These are phyloP conservation scores for Polymyxa betae DNA, from an alignment of 208 protist genomes.

Conservation along the genomic window DNA sequence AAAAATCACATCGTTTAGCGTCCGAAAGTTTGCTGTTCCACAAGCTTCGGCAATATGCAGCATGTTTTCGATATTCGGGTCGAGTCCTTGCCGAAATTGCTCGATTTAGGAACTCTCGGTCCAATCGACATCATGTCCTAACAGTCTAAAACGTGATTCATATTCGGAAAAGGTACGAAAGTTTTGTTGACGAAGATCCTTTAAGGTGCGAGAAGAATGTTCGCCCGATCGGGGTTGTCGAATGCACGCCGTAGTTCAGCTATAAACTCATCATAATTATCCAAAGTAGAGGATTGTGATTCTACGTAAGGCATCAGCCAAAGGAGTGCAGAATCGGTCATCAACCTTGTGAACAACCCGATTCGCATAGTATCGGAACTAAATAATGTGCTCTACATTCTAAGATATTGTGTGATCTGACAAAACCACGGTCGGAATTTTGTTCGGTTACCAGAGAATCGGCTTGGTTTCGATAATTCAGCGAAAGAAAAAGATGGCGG, in stretches of 20 bases:
- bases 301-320: too few species aligned
- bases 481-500: too few species aligned
- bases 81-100: not conserved
- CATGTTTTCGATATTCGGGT: not conserved
- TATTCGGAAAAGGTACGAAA: not conserved
- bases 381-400: not conserved
- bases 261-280: not conserved
- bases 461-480: too few species aligned
- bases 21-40: not conserved
- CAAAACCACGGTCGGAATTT: too few species aligned
- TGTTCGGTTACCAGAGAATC: too few species aligned
- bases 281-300: not conserved
- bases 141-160: not conserved
- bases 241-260: not conserved
- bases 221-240: not conserved
- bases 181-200: not conserved
- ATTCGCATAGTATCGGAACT: not conserved
- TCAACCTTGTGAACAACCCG: not conserved
- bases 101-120: not conserved
- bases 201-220: not conserved
- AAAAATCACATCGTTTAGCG: not conserved
- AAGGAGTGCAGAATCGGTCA: too few species aligned
- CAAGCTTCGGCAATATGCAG: not conserved
- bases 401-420: too few species aligned
- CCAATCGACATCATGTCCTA: not conserved